These are phyloP conservation scores for Sphaceloma murrayae DNA, from an alignment of 2,329 filamentous ascomycete genomes.

Conservation along the genomic window DNA sequence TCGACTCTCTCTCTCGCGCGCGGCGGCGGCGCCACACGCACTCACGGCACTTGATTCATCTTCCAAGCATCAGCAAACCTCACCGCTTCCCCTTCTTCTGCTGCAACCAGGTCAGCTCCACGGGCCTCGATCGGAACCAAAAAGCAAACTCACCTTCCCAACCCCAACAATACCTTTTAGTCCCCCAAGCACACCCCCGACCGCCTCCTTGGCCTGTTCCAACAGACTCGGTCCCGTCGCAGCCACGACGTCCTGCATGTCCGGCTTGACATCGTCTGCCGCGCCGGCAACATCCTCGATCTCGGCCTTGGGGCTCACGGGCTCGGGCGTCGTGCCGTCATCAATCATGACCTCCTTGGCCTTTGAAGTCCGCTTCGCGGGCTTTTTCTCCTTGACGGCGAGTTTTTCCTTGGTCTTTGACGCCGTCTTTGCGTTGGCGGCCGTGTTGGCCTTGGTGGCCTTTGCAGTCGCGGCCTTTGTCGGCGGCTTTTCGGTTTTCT, in stretches of 20 bases:
- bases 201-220: constrained; percentile 15
- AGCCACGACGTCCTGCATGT: constrained; percentile 5
- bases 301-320: constrained; percentile 4
- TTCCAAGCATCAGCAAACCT: neutral
- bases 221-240: constrained; percentile 15
- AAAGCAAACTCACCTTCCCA: constrained; percentile 5
- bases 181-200: constrained; percentile 11
- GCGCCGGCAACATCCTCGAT: constrained; percentile 5
- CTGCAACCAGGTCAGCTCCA: neutral
- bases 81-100: constrained; percentile 9
- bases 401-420: neutral
- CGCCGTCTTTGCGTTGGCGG: neutral
- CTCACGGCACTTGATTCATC: no score
- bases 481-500: neutral
- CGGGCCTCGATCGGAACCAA: neutral
- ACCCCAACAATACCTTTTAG: constrained; percentile 13
- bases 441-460: neutral
- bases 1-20: no score
- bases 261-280: constrained; percentile 4
- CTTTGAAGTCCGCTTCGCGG: neutral
- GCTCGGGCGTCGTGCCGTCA: constrained; percentile 10
- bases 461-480: neutral
- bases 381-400: neutral
- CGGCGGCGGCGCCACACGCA: no score
- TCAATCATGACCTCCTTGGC: constrained; percentile 7